Evolutionary conservation across 768 basidiomycete species (phyloP), one percentile per base, ranked within the genome.

Genomic region (Leucosporidium scottii): DNA sequence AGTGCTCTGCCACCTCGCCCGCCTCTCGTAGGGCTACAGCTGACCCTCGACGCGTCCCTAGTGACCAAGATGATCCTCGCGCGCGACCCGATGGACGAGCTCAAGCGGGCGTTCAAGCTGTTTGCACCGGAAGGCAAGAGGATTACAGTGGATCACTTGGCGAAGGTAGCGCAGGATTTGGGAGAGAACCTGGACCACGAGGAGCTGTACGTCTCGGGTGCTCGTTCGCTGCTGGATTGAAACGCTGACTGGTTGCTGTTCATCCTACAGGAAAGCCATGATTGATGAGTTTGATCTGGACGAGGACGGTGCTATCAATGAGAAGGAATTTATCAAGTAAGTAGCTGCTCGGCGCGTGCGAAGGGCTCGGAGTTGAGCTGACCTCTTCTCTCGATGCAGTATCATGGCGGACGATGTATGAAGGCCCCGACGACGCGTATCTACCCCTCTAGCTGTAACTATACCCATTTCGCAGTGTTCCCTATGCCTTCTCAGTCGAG

Each of bases 221-320:
- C 25, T 36, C 15, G 10, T 53, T 51, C 28, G 30, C 7, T 27
- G 30, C 17, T 9, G 30, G 54, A 25, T 25, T 25, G 28, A 31
- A 54, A 34, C 36, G 36, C 55, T 44, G 55, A 57, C 44, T 44
- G 53, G n/a, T 6, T 28, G 39, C 25, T 27, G 6, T 47, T 25
- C 25, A 36, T 4, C 13, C 9, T 47, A 73, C 74, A 97, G 94
- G 73, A 93, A 97, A 86, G 96, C 96, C 28, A 99, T 99, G 96
- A 99, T 99, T 76, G 96, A 99, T 75, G 96, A 99, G 80, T 99
- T 99, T 77, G 96, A 99, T 79, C 85, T 99, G 30, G 96, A 99
- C 80, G 88, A 92, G 78, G 96, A 99, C 73, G 93, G 93, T 34
- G 94, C 94, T 81, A 98, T 98, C 78, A 93, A 86, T 76, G 89